These are phyloP conservation scores for Plectosphaerella plurivora DNA, from an alignment of 2,329 filamentous ascomycete genomes.

Conservation along the genomic window DNA sequence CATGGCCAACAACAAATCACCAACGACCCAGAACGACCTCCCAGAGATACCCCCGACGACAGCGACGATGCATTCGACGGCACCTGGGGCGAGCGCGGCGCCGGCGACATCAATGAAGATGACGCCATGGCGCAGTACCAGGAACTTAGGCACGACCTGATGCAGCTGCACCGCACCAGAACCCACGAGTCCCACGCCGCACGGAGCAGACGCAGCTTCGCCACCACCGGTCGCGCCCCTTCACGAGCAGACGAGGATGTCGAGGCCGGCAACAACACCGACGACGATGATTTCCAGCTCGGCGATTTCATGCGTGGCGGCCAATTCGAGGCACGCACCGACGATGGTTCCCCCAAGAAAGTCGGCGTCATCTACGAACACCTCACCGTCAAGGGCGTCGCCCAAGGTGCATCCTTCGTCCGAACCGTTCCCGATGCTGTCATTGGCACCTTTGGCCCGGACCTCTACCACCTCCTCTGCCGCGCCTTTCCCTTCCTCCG, in stretches of 20 bases:
- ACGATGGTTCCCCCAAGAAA: slow-evolving; percentile 52
- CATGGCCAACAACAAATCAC: slow-evolving; percentile 13
- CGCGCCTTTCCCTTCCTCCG: slow-evolving; percentile 27
- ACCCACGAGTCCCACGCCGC: slow-evolving; percentile 26
- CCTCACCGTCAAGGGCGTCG: slow-evolving; percentile 68
- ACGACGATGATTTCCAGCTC: not conserved
- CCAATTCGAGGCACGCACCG: not conserved
- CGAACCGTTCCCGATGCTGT: slow-evolving; percentile 71
- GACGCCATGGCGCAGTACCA: slow-evolving; percentile 30
- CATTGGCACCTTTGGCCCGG: slow-evolving; percentile 74
- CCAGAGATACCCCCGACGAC: slow-evolving; percentile 1
- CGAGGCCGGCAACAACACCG: not conserved
- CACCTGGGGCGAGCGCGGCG: slow-evolving; percentile 32
- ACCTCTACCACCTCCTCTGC: slow-evolving; percentile 62
- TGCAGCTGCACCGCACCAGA: slow-evolving; percentile 25
- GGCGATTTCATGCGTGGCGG: not conserved
- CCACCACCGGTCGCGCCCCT: not conserved
- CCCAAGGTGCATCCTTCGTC: slow-evolving; percentile 63
- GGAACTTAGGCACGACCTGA: slow-evolving; percentile 26
- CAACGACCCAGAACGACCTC: slow-evolving; percentile 2
- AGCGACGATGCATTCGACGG: slow-evolving; percentile 18
- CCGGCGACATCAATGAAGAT: slow-evolving; percentile 25
- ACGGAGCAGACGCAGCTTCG: not conserved
- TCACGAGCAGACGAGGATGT: not conserved
- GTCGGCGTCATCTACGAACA: slow-evolving; percentile 75